Evolutionary conservation across 2,329 filamentous ascomycete genomes (phyloP), one percentile per base, ranked within the genome.

Genomic region (Arachnomyces sp.): DNA sequence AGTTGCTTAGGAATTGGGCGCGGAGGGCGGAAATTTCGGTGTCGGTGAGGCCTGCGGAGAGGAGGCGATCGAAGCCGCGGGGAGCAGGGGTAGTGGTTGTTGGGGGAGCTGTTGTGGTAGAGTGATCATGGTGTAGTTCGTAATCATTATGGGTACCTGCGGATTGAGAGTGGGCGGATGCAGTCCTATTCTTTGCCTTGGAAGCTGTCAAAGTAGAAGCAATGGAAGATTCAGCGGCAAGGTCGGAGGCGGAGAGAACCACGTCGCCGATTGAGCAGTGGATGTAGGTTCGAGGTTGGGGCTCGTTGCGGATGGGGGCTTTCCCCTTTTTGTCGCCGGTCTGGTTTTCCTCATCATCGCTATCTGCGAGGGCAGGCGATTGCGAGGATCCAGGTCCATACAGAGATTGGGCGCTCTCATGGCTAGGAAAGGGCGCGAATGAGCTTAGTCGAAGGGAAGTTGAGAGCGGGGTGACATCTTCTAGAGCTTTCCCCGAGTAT

Each of bases 181-280:
- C 9, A 25, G 20, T 25, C 40, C 18, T 45, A 25, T 25, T 5
- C 9, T 25, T 25, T 9, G 20, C 9, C 20, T 25, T 25, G 5
- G 20, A 25, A 5, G 20, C 20, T 9, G 20, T 25, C 9, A 9
- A 5, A 5, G 20, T 25, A 9, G 20, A 25, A 3, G 60, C 50
- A n/a, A 55, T 40, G 8, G 46, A 46, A 2, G 75, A 73, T 66
- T 94, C 89, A 11, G 71, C 72, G 1, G 72, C 73, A 15, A 96
- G 74, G 43, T 94, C 87, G 1, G 70, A 57, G 9, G 74, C 58
- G 0, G 82, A 76, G 9, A 96, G 73, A 17, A 76, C 70, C 59
- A 85, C 80, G 40, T 80, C 75, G 40, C 88, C 88, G 43, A 96
- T 84, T 48, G 86, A 90, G 72, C 90, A 96, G 68, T 94, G 93